These are phyloP conservation scores for Penicillium desertorum DNA, from an alignment of 495 filamentous ascomycete genomes.

Conservation along the genomic window DNA sequence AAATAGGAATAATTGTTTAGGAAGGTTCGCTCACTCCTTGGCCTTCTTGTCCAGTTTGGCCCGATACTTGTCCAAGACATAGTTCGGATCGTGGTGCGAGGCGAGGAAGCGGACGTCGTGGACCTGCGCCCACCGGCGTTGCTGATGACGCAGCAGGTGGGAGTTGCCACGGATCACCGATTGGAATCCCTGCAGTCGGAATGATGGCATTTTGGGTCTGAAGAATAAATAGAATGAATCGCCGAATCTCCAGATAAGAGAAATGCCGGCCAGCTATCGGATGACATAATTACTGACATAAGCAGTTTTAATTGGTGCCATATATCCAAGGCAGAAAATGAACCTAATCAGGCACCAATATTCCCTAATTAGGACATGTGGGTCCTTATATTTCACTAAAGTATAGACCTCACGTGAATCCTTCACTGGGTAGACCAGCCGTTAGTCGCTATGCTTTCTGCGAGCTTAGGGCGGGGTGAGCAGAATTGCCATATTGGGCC, in stretches of 20 bases:
- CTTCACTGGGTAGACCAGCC: background rate
- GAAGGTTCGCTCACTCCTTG: slow-evolving; percentile 55
- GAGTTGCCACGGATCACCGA: slow-evolving; percentile 30
- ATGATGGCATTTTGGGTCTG: slow-evolving; percentile 33
- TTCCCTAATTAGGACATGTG: background rate
- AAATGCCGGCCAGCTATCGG: slow-evolving; percentile 3
- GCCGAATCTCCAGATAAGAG: slow-evolving; percentile 10
- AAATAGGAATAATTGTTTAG: too few species aligned
- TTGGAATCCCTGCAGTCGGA: slow-evolving; percentile 35
- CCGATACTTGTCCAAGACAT: slow-evolving; percentile 78
- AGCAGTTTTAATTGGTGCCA: background rate
- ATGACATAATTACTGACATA: slow-evolving; percentile 12
- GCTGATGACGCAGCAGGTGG: slow-evolving; percentile 42
- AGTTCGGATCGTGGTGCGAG: slow-evolving; percentile 59
- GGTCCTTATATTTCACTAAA: background rate
- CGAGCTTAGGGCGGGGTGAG: background rate
- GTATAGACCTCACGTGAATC: background rate
- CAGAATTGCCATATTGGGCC: background rate
- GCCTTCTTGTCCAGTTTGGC: slow-evolving; percentile 84
- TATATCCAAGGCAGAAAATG: background rate
- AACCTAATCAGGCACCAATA: background rate
- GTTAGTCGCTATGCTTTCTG: background rate
- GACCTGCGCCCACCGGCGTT: slow-evolving; percentile 87
- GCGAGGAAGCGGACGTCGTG: slow-evolving; percentile 89
- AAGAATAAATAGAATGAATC: slow-evolving; percentile 1